Evolutionary conservation across 2,329 filamentous ascomycete genomes (phyloP), one percentile per base, ranked within the genome.

Genomic region (Sporothrix phasma): DNA sequence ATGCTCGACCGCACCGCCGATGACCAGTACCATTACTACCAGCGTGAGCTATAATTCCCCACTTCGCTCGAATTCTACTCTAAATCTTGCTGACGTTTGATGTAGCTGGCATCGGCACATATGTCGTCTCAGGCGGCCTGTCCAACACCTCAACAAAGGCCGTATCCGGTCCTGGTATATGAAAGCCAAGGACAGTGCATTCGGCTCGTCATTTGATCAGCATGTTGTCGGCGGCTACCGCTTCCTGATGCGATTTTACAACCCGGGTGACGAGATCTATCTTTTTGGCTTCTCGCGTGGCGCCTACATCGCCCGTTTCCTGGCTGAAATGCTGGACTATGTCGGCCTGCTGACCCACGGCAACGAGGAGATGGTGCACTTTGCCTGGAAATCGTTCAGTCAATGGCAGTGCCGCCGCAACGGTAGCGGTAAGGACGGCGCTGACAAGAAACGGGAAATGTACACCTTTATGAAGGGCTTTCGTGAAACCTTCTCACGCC

Each of bases 161-260:
- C 81, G 84, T 15, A 69, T 89, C 64, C 81, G 81, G 66, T 87
- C 84, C 8, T 89, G 85, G 84, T 88, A 87, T 70, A 75, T 80
- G 49, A 89, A 90, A 69, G 85, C 88, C 66, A 90, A 90, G 69
- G 90, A 94, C 73, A 89, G 88, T 3, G 90, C 89, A 10, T 75
- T 95, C 66, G 90, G 90, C 1, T 88, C 88, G 0, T 90, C 87
- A 0, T 93, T 95, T 68, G 89, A 88, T 68, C 82, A 90, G 64
- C 90, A 94, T 75, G 90, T 94, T 11, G 89, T 94, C 69, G 89
- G 87, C 7, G 90, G 89, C 1, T 94, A 94, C 74, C 85, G 86
- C 63, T 90, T 92, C 72, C 78, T 91, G 53, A 90, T 90, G 87
- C 82, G 85, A 19, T 88, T 87, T 72, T 90, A 90, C 72, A 79